Evolutionary conservation across 495 filamentous ascomycete species (phyloP).

Genomic region (Cercophora samala): DNA sequence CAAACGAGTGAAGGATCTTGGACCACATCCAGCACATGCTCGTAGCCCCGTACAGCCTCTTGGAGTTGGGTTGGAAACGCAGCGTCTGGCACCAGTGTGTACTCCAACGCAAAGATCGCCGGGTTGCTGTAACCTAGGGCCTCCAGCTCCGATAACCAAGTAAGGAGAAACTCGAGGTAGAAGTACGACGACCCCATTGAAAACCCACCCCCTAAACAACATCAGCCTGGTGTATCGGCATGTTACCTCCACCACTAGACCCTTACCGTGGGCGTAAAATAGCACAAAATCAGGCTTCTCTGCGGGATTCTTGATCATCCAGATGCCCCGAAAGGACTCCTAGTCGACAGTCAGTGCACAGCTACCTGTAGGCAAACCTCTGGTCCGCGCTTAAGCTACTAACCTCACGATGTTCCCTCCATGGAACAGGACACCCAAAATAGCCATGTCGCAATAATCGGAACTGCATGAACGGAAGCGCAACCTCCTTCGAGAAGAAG

Average conservation of each 20-base stretch:
- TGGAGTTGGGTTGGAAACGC: constrained; percentile 65
- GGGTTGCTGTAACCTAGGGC: constrained; percentile 63
- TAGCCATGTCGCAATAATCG: constrained; percentile 69
- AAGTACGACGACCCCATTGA: constrained; percentile 74
- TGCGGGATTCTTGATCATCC: constrained; percentile 53
- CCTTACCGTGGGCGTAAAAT: constrained; percentile 69
- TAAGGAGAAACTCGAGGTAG: constrained; percentile 74
- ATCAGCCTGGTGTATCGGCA: neutral
- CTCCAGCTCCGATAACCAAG: constrained; percentile 58
- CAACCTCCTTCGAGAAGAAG: constrained; percentile 70
- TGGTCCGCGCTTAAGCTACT: constrained; percentile 12
- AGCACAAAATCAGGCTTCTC: constrained; percentile 63
- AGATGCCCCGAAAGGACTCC: constrained; percentile 55
- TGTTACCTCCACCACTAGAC: neutral
- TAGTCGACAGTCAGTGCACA: constrained; percentile 20
- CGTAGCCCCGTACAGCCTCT: constrained; percentile 62
- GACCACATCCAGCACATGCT: constrained; percentile 56
- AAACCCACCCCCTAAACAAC: constrained; percentile 61
- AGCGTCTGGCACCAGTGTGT: constrained; percentile 71
- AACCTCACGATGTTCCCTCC: constrained; percentile 57
- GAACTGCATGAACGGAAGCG: constrained; percentile 68
- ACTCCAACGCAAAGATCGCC: constrained; percentile 74
- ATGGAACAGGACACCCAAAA: constrained; percentile 54
- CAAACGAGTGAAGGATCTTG: constrained; percentile 55
- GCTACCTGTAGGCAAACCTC: constrained; percentile 22